Conservation (phyloP, 352 stramenopile genomes). For the Plasmopara halstedii region DNA sequence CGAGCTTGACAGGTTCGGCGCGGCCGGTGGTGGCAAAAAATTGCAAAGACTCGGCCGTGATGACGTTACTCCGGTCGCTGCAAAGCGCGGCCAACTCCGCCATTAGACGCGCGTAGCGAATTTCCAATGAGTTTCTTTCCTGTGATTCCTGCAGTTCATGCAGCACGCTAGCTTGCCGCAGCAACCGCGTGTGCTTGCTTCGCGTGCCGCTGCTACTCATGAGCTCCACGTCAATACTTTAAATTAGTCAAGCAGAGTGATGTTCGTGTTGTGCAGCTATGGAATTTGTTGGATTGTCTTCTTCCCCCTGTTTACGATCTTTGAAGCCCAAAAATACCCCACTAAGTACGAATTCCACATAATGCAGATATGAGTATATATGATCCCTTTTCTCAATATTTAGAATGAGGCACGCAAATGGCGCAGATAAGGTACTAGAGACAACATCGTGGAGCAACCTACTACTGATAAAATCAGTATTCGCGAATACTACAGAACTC, state of each 20-base stretch:
- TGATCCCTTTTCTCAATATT: no score
- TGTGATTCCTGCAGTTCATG: slow-evolving; percentile 73
- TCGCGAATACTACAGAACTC: no score
- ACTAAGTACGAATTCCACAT: slow-evolving; percentile 11
- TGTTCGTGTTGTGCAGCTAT: slow-evolving; percentile 15
- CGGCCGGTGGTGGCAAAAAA: slow-evolving; percentile 53
- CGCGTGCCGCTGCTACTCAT: slow-evolving; percentile 19
- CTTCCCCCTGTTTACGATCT: slow-evolving; percentile 16
- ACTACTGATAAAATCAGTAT: no score
- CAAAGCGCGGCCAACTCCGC: slow-evolving; percentile 63
- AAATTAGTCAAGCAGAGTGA: slow-evolving; percentile 14
- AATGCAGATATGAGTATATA: no score
- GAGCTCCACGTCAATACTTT: slow-evolving; percentile 1
- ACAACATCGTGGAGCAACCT: no score
- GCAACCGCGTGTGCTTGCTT: slow-evolving; percentile 25
- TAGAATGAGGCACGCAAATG: no score
- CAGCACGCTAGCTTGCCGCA: slow-evolving; percentile 69
- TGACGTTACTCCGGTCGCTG: slow-evolving; percentile 59
- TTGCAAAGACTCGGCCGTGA: slow-evolving; percentile 67
- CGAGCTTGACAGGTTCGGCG: slow-evolving; percentile 66
- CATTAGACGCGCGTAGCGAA: slow-evolving; percentile 70
- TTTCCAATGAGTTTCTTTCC: slow-evolving; percentile 63
- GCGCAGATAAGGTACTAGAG: no score
- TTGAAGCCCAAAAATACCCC: not conserved
- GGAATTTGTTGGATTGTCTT: slow-evolving; percentile 5